These are phyloP conservation scores for Rhynchospora pubera DNA, from an alignment of 176 grass and related monocot genomes.

Conservation along the genomic window DNA sequence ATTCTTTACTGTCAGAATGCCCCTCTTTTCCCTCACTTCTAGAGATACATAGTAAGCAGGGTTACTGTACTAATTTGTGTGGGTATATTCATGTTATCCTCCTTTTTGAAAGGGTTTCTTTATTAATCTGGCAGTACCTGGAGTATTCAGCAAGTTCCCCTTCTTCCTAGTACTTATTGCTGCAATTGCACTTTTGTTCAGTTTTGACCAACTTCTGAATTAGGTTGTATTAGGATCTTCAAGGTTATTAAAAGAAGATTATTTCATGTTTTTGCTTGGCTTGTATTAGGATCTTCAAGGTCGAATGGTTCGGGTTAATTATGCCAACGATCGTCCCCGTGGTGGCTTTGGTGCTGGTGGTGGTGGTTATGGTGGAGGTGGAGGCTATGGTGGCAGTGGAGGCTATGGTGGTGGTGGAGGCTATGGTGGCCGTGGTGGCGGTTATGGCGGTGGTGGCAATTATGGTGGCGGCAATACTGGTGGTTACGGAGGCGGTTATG, in stretches of 20 bases:
- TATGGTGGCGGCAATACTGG: not conserved
- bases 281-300: slow-evolving; percentile 33
- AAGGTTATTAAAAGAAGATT: not conserved
- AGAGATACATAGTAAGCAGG: no score
- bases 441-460: no score
- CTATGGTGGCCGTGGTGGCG: no score
- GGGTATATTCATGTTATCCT: not conserved
- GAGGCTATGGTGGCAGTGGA: not conserved
- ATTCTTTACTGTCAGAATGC: not conserved
- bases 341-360: not conserved
- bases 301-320: slow-evolving; percentile 31
- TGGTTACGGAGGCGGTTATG: not conserved
- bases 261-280: not conserved
- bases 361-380: not conserved
- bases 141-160: not conserved
- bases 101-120: not conserved
- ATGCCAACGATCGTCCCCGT: slow-evolving; percentile 24
- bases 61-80: no score
- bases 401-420: not conserved
- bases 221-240: no score
- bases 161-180: not conserved
- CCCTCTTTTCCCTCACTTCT: not conserved
- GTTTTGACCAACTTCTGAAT: not conserved
- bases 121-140: not conserved
- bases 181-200: not conserved